phyloP scores from a whole-genome alignment of 768 basidiomycete species.

The Phylloporus sp. region DNA sequence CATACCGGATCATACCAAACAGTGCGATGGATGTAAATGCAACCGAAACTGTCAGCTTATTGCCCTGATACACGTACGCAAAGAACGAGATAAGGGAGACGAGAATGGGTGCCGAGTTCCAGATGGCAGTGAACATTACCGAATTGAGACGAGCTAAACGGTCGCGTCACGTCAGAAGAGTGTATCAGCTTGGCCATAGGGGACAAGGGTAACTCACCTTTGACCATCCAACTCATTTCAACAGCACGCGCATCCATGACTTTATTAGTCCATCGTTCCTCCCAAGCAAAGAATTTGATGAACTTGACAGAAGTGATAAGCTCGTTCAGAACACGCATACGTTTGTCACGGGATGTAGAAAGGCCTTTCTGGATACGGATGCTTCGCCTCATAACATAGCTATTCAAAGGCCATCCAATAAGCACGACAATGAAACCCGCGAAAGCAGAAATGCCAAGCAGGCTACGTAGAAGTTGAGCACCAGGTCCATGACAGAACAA shows the following conservation, averaged over 20 bases:
- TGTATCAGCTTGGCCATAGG: neutral
- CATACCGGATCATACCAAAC: constrained; percentile 78
- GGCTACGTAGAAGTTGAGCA: constrained; percentile 50
- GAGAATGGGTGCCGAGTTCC: constrained; percentile 72
- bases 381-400: constrained; percentile 35
- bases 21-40: constrained; percentile 89
- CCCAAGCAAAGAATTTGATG: constrained; percentile 45
- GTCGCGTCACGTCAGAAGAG: too few species aligned
- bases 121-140: constrained; percentile 66
- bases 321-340: constrained; percentile 45
- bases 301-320: constrained; percentile 39
- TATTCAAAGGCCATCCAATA: constrained; percentile 40
- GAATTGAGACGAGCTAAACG: constrained; percentile 64
- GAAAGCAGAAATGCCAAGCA: constrained; percentile 46
- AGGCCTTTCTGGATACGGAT: constrained; percentile 35
- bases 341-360: constrained; percentile 36
- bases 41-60: constrained; percentile 69
- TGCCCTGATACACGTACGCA: constrained; percentile 64
- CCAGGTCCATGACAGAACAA: neutral
- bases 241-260: constrained; percentile 47
- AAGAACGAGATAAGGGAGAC: constrained; percentile 81
- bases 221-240: constrained; percentile 78
- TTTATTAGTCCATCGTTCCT: constrained; percentile 41
- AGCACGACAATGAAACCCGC: constrained; percentile 42
- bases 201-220: constrained; percentile 40